Conservation (phyloP, 2,329 filamentous ascomycete species). For the Byssothecium circinans region DNA sequence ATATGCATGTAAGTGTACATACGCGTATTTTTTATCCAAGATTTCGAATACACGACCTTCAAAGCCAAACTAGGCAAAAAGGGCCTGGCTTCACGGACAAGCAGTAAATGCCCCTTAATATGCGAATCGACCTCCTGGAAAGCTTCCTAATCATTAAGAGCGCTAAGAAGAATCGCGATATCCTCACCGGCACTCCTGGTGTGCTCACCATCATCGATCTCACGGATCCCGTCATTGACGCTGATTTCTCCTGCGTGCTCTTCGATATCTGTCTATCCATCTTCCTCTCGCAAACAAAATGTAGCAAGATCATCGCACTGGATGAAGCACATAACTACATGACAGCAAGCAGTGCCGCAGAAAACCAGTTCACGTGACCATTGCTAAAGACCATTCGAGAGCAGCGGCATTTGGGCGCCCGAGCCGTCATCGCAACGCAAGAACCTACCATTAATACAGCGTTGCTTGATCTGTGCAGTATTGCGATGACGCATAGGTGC, state of each 20-base stretch:
- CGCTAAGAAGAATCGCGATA: slow-evolving; percentile 1
- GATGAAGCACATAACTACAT: slow-evolving; percentile 81
- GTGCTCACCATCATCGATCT: slow-evolving; percentile 68
- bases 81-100: slow-evolving; percentile 5
- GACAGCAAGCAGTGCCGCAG: slow-evolving; percentile 53
- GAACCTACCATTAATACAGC: slow-evolving; percentile 69
- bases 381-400: slow-evolving; percentile 66
- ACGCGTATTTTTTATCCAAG: not conserved
- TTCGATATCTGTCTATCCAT: slow-evolving; percentile 72
- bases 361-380: slow-evolving; percentile 56
- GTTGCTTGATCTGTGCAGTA: slow-evolving; percentile 68
- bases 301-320: slow-evolving; percentile 61
- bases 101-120: slow-evolving; percentile 12
- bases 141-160: slow-evolving; percentile 7
- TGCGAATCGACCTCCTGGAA: slow-evolving; percentile 18
- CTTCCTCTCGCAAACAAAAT: slow-evolving; percentile 54
- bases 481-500: slow-evolving; percentile 52
- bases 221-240: slow-evolving; percentile 69
- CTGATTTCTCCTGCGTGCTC: slow-evolving; percentile 67
- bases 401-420: slow-evolving; percentile 67
- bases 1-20: slow-evolving; percentile 16
- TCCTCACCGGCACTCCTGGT: slow-evolving; percentile 43
- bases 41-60: slow-evolving; percentile 14
- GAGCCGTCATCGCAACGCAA: slow-evolving; percentile 72
- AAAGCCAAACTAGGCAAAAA: slow-evolving; percentile 1